Conservation (phyloP, 345 rosid genomes). For the Iberis pinnata region DNA sequence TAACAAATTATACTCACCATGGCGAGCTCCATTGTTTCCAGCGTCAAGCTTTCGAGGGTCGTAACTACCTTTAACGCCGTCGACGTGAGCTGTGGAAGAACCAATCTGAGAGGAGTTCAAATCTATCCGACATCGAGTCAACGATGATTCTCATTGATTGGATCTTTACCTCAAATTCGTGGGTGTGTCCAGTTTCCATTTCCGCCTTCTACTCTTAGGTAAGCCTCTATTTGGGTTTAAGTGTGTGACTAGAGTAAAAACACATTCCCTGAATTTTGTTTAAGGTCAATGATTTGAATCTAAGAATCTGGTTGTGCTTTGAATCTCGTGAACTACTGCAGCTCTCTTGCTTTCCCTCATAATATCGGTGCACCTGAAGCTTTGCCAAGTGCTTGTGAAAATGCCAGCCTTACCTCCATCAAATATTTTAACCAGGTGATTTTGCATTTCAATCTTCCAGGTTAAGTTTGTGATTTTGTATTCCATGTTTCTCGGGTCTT, state of each 20-base stretch:
- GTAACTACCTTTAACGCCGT: slow-evolving; percentile 14
- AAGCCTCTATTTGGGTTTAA: background rate
- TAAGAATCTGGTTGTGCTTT: slow-evolving; percentile 7
- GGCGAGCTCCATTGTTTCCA: slow-evolving; percentile 23
- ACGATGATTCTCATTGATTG: slow-evolving; percentile 7
- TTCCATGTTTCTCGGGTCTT: too few species aligned
- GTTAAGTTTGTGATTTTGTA: too few species aligned
- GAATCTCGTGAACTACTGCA: slow-evolving; percentile 1
- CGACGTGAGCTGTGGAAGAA: slow-evolving; percentile 2
- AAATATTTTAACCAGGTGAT: slow-evolving; percentile 46
- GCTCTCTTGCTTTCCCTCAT: slow-evolving; percentile 18
- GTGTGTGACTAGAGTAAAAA: too few species aligned
- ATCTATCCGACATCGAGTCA: slow-evolving; percentile 6
- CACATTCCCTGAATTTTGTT: background rate
- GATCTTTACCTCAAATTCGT: slow-evolving; percentile 13
- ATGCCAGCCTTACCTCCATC: slow-evolving; percentile 24
- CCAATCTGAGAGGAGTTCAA: background rate
- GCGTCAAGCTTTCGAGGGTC: slow-evolving; percentile 20
- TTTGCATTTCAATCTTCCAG: too few species aligned
- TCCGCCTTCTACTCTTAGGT: slow-evolving; percentile 8
- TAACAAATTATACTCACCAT: too few species aligned
- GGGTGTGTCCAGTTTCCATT: slow-evolving; percentile 5
- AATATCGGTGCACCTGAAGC: slow-evolving; percentile 18
- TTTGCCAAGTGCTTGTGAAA: slow-evolving; percentile 31
- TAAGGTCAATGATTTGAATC: background rate